phyloP scores from a whole-genome alignment of 495 filamentous ascomycete genomes.

The Zalerion maritima region DNA sequence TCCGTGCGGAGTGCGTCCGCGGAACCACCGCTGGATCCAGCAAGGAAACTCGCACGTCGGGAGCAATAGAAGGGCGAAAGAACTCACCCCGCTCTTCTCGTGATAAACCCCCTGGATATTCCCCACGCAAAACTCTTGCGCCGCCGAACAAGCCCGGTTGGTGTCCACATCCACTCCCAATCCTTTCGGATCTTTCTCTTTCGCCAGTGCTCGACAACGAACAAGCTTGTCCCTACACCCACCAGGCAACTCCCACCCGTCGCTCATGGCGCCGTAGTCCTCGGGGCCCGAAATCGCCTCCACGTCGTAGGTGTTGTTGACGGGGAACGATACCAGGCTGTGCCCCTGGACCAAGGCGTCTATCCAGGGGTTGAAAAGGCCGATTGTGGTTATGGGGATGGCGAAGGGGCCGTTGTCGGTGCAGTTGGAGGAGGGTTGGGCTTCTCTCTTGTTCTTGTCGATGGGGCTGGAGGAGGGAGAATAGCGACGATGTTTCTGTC shows the following conservation, averaged over 20 bases:
- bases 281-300: conserved; percentile 42
- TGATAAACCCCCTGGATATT: conserved; percentile 32
- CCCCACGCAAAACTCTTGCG: conserved; percentile 26
- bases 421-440: no score
- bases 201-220: conserved; percentile 29
- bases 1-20: no score
- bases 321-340: no score
- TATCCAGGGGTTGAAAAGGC: conserved; percentile 55
- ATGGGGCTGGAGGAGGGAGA: no score
- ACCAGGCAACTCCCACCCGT: conserved; percentile 16
- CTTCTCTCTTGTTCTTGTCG: no score
- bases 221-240: conserved; percentile 39
- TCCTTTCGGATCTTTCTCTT: conserved; percentile 29
- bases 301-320: conserved; percentile 64
- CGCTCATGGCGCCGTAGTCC: conserved; percentile 27
- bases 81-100: no score
- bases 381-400: conserved; percentile 16
- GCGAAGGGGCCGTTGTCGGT: conserved; percentile 16
- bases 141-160: conserved; percentile 28
- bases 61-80: no score
- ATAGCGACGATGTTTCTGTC: no score
- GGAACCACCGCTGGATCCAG: no score
- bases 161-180: conserved; percentile 32
- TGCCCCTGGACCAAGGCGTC: conserved; percentile 51
- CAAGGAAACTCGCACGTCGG: no score